Evolutionary conservation across 768 basidiomycete species (phyloP).

Genomic region (Lactarius evosmus): DNA sequence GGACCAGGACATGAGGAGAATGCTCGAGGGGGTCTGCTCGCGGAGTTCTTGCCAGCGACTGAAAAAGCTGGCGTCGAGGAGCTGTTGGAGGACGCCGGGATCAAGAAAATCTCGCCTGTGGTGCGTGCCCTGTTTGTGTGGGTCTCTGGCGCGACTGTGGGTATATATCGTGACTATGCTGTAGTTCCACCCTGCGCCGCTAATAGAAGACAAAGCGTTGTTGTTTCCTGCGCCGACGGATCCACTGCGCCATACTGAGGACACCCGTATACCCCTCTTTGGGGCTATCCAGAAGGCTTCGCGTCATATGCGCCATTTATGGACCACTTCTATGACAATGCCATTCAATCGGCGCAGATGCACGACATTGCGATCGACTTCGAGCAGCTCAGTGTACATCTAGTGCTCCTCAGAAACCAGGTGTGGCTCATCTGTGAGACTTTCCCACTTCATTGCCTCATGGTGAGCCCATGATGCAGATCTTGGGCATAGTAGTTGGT

Average conservation of each 20-base stretch:
- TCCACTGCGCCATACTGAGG: too few relatives aligned
- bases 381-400: constrained; percentile 58
- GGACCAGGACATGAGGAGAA: too few relatives aligned
- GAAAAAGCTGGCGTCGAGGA: constrained; percentile 54
- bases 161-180: neutral
- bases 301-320: constrained; percentile 61
- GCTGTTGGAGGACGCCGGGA: constrained; percentile 48
- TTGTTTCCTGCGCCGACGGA: too few relatives aligned
- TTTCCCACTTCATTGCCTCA: too few relatives aligned
- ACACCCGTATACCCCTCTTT: too few relatives aligned
- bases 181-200: constrained; percentile 50
- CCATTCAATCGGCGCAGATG: constrained; percentile 64
- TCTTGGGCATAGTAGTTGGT: too few relatives aligned
- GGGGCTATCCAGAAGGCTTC: constrained; percentile 50
- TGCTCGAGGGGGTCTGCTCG: constrained; percentile 51
- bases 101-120: too few relatives aligned
- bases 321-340: constrained; percentile 70
- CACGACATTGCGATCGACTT: constrained; percentile 60
- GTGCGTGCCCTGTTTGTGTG: too few relatives aligned
- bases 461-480: too few relatives aligned
- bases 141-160: neutral
- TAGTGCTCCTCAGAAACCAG: too few relatives aligned
- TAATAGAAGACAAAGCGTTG: constrained; percentile 39
- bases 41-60: constrained; percentile 58
- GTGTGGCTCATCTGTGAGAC: too few relatives aligned